phyloP scores from a whole-genome alignment of 2,329 filamentous ascomycete species.

The Penicillium sp. region DNA sequence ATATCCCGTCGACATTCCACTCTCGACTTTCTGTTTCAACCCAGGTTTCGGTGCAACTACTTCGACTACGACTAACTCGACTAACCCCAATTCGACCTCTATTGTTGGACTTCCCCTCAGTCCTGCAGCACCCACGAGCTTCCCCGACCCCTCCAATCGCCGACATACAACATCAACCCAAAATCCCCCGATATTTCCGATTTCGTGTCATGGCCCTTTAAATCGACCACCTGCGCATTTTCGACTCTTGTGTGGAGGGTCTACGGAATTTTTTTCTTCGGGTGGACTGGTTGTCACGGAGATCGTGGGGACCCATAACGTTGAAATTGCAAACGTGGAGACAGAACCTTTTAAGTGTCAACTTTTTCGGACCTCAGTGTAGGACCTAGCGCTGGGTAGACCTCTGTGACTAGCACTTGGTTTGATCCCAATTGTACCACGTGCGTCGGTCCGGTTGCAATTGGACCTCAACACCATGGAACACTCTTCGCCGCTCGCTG shows the following conservation, averaged over 20 bases:
- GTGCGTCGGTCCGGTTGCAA: constrained; percentile 12
- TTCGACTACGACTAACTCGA: not conserved
- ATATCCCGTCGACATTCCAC: constrained; percentile 26
- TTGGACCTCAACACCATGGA: constrained; percentile 63
- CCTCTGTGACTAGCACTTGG: not conserved
- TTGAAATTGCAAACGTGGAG: constrained; percentile 16
- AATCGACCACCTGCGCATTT: constrained; percentile 19
- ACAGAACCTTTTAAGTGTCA: constrained; percentile 1
- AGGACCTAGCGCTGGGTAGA: constrained; percentile 10
- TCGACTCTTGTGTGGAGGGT: constrained; percentile 24
- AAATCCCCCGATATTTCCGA: constrained; percentile 6
- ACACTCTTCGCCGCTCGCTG: constrained; percentile 88
- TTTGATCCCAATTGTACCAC: constrained; percentile 13
- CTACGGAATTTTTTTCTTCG: constrained; percentile 10
- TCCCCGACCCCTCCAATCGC: constrained; percentile 20
- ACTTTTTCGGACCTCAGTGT: constrained; percentile 10
- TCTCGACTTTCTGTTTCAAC: constrained; percentile 8
- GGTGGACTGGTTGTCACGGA: constrained; percentile 12
- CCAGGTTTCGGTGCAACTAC: constrained; percentile 1
- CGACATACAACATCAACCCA: constrained; percentile 6
- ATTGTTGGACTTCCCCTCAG: constrained; percentile 6
- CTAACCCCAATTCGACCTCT: not conserved
- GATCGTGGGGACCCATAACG: constrained; percentile 16
- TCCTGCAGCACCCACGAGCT: constrained; percentile 26
- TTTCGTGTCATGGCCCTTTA: constrained; percentile 35